These are phyloP conservation scores for Penicillium capsulatum DNA, from an alignment of 2,329 filamentous ascomycete genomes.

Conservation along the genomic window DNA sequence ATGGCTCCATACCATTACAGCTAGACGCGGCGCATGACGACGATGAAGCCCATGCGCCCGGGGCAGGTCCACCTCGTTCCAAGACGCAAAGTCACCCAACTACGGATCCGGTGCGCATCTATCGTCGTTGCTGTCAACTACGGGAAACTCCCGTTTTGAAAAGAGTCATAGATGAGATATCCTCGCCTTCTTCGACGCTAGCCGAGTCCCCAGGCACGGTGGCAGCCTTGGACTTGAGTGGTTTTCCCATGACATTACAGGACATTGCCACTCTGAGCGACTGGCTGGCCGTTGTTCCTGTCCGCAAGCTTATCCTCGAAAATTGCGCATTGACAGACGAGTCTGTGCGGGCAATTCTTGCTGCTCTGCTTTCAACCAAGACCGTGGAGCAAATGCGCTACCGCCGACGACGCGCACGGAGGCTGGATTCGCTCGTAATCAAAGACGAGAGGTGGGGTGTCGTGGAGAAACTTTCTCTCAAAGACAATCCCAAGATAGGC, in stretches of 20 bases:
- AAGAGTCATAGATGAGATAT: conserved; percentile 84
- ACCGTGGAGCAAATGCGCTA: conserved; percentile 56
- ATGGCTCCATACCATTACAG: conserved; percentile 81
- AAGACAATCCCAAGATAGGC: conserved; percentile 82
- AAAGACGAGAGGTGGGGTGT: conserved; percentile 55
- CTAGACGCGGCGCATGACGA: conserved; percentile 66
- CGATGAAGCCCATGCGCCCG: conserved; percentile 44
- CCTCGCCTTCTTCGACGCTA: conserved; percentile 62
- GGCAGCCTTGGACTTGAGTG: conserved; percentile 74
- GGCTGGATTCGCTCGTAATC: conserved; percentile 29
- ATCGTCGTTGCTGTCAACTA: conserved; percentile 88
- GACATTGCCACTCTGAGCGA: conserved; percentile 87
- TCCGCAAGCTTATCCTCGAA: conserved; percentile 80
- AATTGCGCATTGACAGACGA: conserved; percentile 85
- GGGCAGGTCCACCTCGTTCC: conserved; percentile 36
- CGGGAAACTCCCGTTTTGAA: conserved; percentile 89
- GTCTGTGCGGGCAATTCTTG: conserved; percentile 78
- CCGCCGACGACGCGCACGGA: conserved; percentile 42
- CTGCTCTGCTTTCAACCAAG: conserved; percentile 77
- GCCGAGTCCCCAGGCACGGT: conserved; percentile 68
- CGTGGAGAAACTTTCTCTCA: conserved; percentile 80
- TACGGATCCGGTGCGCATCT: conserved; percentile 87
- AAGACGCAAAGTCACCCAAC: conserved; percentile 67
- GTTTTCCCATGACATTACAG: conserved; percentile 74
- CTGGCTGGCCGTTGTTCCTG: conserved; percentile 87